phyloP scores from a whole-genome alignment of 352 stramenopile genomes.

The Globisporangium acanthophoron region DNA sequence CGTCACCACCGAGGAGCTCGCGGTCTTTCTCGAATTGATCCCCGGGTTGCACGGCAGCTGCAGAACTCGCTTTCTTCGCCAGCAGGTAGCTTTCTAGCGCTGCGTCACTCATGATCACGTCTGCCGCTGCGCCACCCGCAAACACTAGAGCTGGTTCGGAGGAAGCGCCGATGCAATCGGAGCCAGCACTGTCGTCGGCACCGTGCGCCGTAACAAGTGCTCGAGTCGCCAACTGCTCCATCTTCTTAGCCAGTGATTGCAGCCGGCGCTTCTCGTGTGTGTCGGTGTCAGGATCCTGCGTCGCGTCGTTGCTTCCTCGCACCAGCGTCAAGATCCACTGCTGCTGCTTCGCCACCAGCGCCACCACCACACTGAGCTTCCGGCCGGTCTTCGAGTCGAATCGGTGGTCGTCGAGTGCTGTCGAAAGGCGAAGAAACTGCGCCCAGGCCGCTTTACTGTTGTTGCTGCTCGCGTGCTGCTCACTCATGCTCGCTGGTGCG shows the following conservation, averaged over 20 bases:
- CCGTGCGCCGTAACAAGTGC: neutral
- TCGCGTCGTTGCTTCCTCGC: neutral
- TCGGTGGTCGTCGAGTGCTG: neutral
- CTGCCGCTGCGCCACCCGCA: neutral
- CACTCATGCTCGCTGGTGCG: too few relatives aligned
- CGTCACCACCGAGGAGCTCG: neutral
- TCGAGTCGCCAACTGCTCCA: neutral
- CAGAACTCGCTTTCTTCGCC: neutral
- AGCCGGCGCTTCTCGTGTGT: neutral
- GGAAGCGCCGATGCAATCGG: neutral
- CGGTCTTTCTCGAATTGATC: neutral
- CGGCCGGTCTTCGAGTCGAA: conserved; percentile 8
- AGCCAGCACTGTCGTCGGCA: neutral
- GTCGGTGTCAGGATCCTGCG: neutral
- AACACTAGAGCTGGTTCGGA: neutral
- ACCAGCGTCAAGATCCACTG: conserved; percentile 1
- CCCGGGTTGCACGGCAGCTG: too few relatives aligned
- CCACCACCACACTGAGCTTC: neutral
- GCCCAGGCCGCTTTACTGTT: neutral
- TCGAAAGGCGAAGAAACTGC: conserved; percentile 2
- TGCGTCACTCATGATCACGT: conserved; percentile 1
- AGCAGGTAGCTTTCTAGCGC: conserved; percentile 9
- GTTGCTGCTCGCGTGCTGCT: neutral
- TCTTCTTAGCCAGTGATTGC: neutral
- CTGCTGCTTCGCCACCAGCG: conserved; percentile 4